Evolutionary conservation across 208 protist genomes (phyloP).

Genomic region (Trichomonas gallinae): DNA sequence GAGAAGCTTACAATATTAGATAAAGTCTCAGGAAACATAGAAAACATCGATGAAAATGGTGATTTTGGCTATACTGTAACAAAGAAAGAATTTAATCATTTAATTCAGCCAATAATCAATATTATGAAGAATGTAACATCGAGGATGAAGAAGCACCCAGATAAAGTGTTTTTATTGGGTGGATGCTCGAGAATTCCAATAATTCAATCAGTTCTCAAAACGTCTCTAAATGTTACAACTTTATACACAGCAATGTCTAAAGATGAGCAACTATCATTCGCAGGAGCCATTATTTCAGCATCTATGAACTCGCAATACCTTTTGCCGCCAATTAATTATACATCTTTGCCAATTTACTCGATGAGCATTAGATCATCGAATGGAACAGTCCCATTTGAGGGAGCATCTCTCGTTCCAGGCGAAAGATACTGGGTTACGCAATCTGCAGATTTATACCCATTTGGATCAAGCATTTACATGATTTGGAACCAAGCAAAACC

Average conservation of each 20-base stretch:
- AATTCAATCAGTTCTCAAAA: not conserved
- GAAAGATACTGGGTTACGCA: not conserved
- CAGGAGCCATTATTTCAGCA: not conserved
- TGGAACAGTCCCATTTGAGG: not conserved
- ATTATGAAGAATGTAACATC: not conserved
- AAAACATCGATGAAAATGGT: not conserved
- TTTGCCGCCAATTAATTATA: not conserved
- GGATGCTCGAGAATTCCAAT: slow-evolving; percentile 29
- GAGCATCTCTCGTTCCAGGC: not conserved
- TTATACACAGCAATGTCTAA: not conserved
- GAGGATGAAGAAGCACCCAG: not conserved
- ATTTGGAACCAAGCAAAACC: not conserved
- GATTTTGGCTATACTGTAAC: not conserved
- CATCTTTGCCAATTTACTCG: not conserved
- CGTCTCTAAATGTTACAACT: not conserved
- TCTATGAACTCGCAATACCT: not conserved
- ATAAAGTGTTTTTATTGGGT: not conserved
- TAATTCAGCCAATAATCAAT: not conserved
- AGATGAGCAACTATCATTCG: not conserved
- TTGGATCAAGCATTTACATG: not conserved
- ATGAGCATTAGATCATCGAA: not conserved
- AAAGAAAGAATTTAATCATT: not conserved
- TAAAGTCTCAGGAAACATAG: not conserved
- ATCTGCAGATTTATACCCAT: not conserved
- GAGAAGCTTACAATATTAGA: not conserved